These are phyloP conservation scores for Takashimella koratensis DNA, from an alignment of 1,284 basidiomycete genomes.

Conservation along the genomic window DNA sequence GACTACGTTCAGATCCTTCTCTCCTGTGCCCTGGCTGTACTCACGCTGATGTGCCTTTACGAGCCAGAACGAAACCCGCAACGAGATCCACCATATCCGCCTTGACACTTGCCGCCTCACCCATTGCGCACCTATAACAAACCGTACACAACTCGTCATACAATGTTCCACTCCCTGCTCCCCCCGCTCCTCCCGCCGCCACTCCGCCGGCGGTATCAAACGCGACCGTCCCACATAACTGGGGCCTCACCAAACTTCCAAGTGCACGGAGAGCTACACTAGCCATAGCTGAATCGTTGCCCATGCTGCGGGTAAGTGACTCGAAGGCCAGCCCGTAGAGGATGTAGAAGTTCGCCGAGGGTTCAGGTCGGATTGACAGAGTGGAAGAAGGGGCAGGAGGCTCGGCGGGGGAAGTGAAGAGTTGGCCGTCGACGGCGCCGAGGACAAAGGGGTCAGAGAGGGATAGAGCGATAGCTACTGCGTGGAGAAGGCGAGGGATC, in stretches of 20 bases:
- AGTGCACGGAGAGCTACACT: constrained; percentile 72
- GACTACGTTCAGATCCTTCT: neutral
- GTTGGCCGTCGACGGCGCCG: constrained; percentile 76
- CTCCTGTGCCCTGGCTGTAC: no score
- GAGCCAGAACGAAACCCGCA: constrained; percentile 59
- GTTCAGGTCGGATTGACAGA: constrained; percentile 61
- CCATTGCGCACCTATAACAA: constrained; percentile 85
- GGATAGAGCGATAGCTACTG: constrained; percentile 77
- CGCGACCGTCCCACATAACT: constrained; percentile 75
- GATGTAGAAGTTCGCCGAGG: constrained; percentile 78
- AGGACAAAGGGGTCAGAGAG: constrained; percentile 64
- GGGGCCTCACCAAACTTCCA: constrained; percentile 69
- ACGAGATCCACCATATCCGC: constrained; percentile 71
- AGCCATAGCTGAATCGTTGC: constrained; percentile 52
- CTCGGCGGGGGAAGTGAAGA: constrained; percentile 24
- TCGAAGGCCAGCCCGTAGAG: constrained; percentile 93
- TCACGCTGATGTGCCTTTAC: constrained; percentile 22
- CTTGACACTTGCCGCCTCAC: constrained; percentile 71
- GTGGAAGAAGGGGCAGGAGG: constrained; percentile 22
- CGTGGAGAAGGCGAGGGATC: constrained; percentile 81
- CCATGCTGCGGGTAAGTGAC: constrained; percentile 66
- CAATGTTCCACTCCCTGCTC: no score
- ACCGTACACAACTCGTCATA: constrained; percentile 88
- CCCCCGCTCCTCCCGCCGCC: no score
- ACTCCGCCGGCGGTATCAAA: constrained; percentile 52